phyloP scores from a whole-genome alignment of 73 alveolate genomes.

The Tetrahymena thermophila region DNA sequence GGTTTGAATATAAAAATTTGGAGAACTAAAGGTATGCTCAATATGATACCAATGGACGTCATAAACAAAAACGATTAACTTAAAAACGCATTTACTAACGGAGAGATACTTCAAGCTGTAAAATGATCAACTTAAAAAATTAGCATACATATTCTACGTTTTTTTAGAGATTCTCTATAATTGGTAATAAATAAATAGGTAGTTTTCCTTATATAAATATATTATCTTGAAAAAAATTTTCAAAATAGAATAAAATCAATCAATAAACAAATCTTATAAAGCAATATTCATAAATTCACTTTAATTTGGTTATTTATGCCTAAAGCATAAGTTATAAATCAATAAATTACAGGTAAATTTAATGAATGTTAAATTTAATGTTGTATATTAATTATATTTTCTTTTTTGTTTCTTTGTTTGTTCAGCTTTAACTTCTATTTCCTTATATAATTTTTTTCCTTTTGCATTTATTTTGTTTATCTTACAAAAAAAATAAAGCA shows the following conservation, averaged over 20 bases:
- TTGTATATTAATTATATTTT: neutral
- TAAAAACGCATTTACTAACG: constrained; percentile 19
- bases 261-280: too few relatives aligned
- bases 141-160: neutral
- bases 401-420: too few relatives aligned
- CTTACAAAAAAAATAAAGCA: neutral
- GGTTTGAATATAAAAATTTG: constrained; percentile 18
- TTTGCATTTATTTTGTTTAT: too few relatives aligned
- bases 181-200: neutral
- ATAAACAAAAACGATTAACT: constrained; percentile 11
- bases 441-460: too few relatives aligned
- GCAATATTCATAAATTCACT: too few relatives aligned
- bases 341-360: too few relatives aligned
- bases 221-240: neutral
- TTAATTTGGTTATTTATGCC: neutral
- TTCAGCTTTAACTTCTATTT: neutral
- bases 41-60: constrained; percentile 49
- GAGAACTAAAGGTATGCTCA: constrained; percentile 46
- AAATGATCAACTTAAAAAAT: neutral
- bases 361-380: neutral
- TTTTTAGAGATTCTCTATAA: neutral
- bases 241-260: too few relatives aligned
- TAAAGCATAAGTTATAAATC: neutral
- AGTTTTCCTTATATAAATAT: neutral
- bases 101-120: constrained; percentile 42